These are phyloP conservation scores for Eucalyptus polybractea DNA, from an alignment of 345 rosid genomes.

Conservation along the genomic window DNA sequence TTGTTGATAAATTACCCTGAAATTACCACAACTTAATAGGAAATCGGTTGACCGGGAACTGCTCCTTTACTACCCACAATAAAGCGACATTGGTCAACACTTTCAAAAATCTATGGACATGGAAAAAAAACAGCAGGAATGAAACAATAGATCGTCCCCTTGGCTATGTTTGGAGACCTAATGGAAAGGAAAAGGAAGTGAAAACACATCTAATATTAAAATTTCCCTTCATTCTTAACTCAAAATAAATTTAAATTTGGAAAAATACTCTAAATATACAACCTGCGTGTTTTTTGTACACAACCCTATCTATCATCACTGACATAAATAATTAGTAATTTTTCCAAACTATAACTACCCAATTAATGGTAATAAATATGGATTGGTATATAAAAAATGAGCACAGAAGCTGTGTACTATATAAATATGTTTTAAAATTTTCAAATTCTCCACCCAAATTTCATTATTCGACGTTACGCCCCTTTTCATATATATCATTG, in stretches of 20 bases:
- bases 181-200: neutral
- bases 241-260: neutral
- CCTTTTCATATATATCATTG: too few species aligned
- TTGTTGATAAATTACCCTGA: neutral
- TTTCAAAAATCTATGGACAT: too few species aligned
- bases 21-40: neutral
- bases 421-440: too few species aligned
- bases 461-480: too few species aligned
- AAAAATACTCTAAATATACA: neutral
- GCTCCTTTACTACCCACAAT: fast-evolving
- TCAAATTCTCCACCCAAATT: neutral
- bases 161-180: neutral
- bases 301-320: neutral
- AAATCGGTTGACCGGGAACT: neutral
- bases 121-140: neutral
- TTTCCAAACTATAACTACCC: neutral
- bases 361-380: neutral
- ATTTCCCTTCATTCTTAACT: neutral
- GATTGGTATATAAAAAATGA: neutral
- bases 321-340: neutral
- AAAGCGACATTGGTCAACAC: neutral
- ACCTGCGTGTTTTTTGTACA: too few species aligned
- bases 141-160: neutral
- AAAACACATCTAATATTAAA: neutral
- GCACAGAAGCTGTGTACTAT: neutral